Base-by-base conservation (phyloP, 306 rosid genomes). In the Ormosia semicastrata region DNA sequence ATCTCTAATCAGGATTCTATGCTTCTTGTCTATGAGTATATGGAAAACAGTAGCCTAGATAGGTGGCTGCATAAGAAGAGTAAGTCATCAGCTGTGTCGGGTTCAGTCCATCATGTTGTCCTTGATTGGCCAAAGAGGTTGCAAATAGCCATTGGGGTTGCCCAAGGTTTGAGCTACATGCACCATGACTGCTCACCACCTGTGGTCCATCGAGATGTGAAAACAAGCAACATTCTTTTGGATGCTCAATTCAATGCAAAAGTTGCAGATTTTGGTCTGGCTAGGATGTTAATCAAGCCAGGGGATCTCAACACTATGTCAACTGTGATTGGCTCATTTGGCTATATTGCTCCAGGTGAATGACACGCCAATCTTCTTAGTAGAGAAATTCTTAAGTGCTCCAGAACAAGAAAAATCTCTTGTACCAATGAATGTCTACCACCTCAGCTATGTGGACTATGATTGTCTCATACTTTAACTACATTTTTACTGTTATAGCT, bases 291-390 rank as follows among this genome's bases (percentile, higher is more conserved):
- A 80, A 77, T 85, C 64, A 90, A 81, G 60, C 90, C 94, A 12
- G 98, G 91, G 62, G 92, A 95, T 76, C 82, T 87, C 36, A 88
- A 89, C 24, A 90, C 92, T 4, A 80, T 90, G 93, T 95, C 99
- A 11, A 44, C 86, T 37, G 91, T 93, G 9, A 90, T 87, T n/a
- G 99, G 99, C 13, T 89, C 99, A 17, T 77, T 95, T 40, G 99
- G 99, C 80, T 95, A 95, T 85, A 85, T 95, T 71, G 99, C 99
- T 76, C 99, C 99, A 84, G 98, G 98, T 95, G 67, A 86, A 43
- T 47, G 58, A 36, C 18, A 9, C 17, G 17, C 50, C 50, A 44
- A 9, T 11, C 14, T 46, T 46, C 24, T 46, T 46, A 9, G 52
- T 12, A 24, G 24, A 24, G 24, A 24, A 24, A 24, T 24, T 24